These are phyloP conservation scores for Rhamnella rubrinervis DNA, from an alignment of 331 rosid genomes.

Conservation along the genomic window DNA sequence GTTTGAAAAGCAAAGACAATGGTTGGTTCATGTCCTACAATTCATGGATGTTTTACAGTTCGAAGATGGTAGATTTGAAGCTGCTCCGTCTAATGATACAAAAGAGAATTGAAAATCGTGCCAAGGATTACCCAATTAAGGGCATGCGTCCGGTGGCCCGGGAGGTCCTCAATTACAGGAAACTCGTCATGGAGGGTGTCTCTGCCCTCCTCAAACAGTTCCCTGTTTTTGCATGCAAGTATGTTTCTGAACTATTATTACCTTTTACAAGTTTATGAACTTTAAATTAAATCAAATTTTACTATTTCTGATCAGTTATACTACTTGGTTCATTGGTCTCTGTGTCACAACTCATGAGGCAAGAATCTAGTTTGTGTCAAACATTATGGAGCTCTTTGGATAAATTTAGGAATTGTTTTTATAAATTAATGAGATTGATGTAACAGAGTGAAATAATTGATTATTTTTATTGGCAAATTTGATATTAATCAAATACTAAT, in stretches of 20 bases:
- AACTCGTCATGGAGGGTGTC: too few species aligned
- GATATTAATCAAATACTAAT: too few species aligned
- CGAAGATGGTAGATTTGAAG: neutral
- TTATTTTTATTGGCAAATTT: too few species aligned
- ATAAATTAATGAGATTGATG: too few species aligned
- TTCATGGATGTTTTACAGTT: conserved; percentile 1
- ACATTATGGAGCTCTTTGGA: too few species aligned
- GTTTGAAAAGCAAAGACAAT: neutral
- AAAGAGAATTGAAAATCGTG: conserved; percentile 61
- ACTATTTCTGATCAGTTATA: neutral
- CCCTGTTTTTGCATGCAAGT: conserved; percentile 88
- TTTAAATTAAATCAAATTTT: neutral
- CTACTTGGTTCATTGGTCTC: neutral
- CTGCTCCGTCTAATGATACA: conserved; percentile 55
- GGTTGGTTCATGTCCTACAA: neutral
- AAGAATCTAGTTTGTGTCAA: too few species aligned
- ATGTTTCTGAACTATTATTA: conserved; percentile 19
- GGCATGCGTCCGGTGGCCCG: conserved; percentile 66
- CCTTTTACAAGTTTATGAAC: neutral
- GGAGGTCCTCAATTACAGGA: conserved; percentile 58
- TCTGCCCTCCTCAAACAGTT: too few species aligned
- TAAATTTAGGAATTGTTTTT: too few species aligned
- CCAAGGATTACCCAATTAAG: conserved; percentile 51
- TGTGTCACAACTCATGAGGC: too few species aligned
- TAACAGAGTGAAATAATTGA: too few species aligned